Conservation (phyloP, 768 basidiomycete species). For the Trichaptum fuscoviolaceum region DNA sequence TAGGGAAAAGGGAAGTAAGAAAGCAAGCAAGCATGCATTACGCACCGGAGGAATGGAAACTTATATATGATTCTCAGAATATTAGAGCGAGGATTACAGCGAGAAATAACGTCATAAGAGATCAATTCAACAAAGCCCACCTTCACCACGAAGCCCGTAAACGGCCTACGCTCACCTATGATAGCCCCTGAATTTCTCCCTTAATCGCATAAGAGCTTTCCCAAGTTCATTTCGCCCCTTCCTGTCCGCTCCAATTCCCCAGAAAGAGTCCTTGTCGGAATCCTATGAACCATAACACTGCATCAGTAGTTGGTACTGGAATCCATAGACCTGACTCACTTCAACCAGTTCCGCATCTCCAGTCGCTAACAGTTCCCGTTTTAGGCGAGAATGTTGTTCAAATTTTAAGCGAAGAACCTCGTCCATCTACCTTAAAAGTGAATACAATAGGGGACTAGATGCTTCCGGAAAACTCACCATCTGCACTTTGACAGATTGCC, state of each 20-base stretch:
- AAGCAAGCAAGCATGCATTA: not conserved
- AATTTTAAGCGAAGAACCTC: constrained; percentile 61
- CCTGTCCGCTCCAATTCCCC: constrained; percentile 67
- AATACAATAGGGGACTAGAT: constrained; percentile 2
- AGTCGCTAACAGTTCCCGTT: constrained; percentile 54
- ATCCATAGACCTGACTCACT: constrained; percentile 31
- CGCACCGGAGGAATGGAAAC: not conserved
- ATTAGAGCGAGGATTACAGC: not conserved
- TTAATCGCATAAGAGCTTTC: constrained; percentile 59
- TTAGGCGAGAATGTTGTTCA: constrained; percentile 58
- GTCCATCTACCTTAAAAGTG: constrained; percentile 48
- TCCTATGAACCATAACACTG: constrained; percentile 34
- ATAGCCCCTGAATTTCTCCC: constrained; percentile 35
- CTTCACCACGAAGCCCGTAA: not conserved
- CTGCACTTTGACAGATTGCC: constrained; percentile 61
- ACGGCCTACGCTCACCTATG: not conserved
- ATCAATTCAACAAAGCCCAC: not conserved
- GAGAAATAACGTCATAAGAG: not conserved
- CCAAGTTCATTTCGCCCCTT: constrained; percentile 71
- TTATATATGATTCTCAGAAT: not conserved
- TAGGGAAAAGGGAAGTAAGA: not conserved
- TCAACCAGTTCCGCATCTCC: constrained; percentile 65
- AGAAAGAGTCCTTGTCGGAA: constrained; percentile 73
- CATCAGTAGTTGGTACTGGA: constrained; percentile 6
- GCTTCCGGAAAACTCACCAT: constrained; percentile 35